These are phyloP conservation scores for Globisporangium uncinulatum DNA, from an alignment of 352 stramenopile genomes.

Conservation along the genomic window DNA sequence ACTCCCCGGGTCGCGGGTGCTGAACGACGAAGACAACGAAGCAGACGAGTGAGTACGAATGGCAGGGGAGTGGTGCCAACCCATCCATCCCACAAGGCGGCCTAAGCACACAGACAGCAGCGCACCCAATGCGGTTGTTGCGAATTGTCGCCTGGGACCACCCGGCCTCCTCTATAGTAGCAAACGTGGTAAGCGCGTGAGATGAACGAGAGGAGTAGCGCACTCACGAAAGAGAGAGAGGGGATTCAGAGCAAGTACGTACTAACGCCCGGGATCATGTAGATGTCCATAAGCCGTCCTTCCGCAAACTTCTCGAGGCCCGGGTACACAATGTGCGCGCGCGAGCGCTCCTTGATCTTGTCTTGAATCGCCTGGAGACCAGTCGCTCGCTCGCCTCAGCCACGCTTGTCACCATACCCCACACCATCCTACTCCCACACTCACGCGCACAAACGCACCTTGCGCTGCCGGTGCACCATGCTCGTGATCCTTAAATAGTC, in stretches of 20 bases:
- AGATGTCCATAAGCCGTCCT: constrained; percentile 79
- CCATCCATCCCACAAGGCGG: constrained; percentile 3
- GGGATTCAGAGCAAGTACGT: constrained; percentile 22
- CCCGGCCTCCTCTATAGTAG: constrained; percentile 68
- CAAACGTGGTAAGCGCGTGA: too few species aligned
- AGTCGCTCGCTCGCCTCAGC: background rate
- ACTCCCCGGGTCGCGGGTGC: constrained; percentile 74
- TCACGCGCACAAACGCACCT: constrained; percentile 59
- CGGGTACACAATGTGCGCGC: constrained; percentile 65
- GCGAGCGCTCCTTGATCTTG: constrained; percentile 75
- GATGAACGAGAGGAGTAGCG: background rate
- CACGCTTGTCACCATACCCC: background rate
- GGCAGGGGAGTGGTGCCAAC: background rate
- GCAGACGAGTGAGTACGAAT: too few species aligned
- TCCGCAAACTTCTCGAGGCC: constrained; percentile 72
- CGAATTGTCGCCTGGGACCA: constrained; percentile 82
- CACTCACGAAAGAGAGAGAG: constrained; percentile 3
- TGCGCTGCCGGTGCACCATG: constrained; percentile 92
- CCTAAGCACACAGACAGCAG: background rate
- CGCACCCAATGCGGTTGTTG: constrained; percentile 79
- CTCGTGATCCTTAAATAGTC: constrained; percentile 95
- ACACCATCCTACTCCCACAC: background rate
- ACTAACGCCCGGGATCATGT: constrained; percentile 85
- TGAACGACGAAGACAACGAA: constrained; percentile 6
- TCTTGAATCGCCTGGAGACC: constrained; percentile 65